These are phyloP conservation scores for Penicillium canescens DNA, from an alignment of 495 filamentous ascomycete species.

Conservation along the genomic window DNA sequence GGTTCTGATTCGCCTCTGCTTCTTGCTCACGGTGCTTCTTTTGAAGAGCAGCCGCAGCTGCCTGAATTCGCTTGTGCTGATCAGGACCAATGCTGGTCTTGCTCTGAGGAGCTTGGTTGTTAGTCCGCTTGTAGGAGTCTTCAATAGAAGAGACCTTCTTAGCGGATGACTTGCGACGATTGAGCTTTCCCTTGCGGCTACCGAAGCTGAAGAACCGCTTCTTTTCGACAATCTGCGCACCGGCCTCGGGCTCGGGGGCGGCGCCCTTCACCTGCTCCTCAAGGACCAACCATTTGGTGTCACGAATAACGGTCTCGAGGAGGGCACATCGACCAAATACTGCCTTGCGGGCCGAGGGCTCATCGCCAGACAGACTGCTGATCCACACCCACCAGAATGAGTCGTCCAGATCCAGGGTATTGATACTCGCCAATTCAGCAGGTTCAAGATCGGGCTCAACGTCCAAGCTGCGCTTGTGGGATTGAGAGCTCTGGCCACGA, in stretches of 20 bases:
- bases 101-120: constrained; percentile 59
- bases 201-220: constrained; percentile 87
- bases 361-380: constrained; percentile 89
- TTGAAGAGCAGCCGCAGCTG: constrained; percentile 80
- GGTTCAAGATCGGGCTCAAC: constrained; percentile 72
- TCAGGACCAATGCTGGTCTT: constrained; percentile 90
- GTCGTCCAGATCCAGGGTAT: constrained; percentile 83
- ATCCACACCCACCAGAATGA: constrained; percentile 99
- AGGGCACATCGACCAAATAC: constrained; percentile 93
- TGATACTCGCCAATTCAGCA: constrained; percentile 91
- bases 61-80: constrained; percentile 89
- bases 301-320: constrained; percentile 79
- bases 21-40: constrained; percentile 64
- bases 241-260: constrained; percentile 78
- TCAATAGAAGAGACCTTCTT: constrained; percentile 50
- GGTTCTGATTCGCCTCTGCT: constrained; percentile 27
- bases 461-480: constrained; percentile 70
- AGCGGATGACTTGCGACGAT: constrained; percentile 66
- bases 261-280: constrained; percentile 97
- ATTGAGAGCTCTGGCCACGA: constrained; percentile 83
- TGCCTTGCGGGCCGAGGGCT: constrained; percentile 79
- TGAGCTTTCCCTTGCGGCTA: constrained; percentile 63
- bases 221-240: constrained; percentile 90
- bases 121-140: constrained; percentile 50
- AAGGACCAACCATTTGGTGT: constrained; percentile 87